Conservation (phyloP, 306 rosid genomes). For the Glycine latifolia region DNA sequence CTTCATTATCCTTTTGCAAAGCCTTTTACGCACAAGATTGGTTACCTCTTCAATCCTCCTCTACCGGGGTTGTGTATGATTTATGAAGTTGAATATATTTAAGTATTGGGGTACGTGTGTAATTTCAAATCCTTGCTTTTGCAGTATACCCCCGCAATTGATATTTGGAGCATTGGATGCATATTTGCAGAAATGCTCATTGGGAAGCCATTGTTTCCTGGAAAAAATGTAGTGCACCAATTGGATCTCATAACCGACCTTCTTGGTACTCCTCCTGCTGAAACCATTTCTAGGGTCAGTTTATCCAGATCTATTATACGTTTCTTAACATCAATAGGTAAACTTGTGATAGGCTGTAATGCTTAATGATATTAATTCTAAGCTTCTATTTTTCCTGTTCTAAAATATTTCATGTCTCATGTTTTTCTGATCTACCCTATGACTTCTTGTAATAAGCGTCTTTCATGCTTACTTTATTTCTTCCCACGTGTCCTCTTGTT, state of each 20-base stretch:
- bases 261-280: constrained; percentile 92
- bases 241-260: constrained; percentile 98
- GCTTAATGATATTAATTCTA: constrained; percentile 19
- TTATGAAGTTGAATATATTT: constrained; percentile 23
- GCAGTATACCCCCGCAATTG: constrained; percentile 99
- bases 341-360: constrained; percentile 16
- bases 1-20: constrained; percentile 8
- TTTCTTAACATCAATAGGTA: constrained; percentile 24
- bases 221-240: constrained; percentile 98
- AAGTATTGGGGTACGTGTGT: not conserved
- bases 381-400: constrained; percentile 36
- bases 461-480: constrained; percentile 27
- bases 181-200: constrained; percentile 95
- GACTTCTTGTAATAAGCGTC: not conserved
- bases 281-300: constrained; percentile 88
- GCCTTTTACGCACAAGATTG: constrained; percentile 12
- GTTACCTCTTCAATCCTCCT: not conserved
- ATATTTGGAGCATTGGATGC: constrained; percentile 99
- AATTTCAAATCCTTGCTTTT: constrained; percentile 44
- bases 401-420: constrained; percentile 9
- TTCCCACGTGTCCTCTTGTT: not conserved
- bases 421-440: not conserved
- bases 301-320: constrained; percentile 36
- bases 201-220: constrained; percentile 92
- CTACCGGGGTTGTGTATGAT: constrained; percentile 23